Evolutionary conservation across 2,329 filamentous ascomycete species (phyloP).

Genomic region (Cladosporium sp.): DNA sequence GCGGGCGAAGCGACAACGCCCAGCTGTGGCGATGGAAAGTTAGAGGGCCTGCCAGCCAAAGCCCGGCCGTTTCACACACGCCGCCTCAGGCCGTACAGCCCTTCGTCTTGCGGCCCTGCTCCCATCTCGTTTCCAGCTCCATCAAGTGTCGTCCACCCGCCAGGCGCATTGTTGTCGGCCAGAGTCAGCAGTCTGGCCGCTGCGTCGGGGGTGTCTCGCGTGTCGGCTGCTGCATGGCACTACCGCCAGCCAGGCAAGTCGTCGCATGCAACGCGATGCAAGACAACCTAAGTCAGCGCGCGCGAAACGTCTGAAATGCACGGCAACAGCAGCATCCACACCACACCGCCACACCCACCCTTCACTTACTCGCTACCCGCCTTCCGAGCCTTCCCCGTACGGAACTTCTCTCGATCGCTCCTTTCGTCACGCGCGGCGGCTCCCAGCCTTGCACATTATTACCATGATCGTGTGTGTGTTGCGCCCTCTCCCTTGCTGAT

Average conservation of each 20-base stretch:
- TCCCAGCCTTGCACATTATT: slow-evolving; percentile 6
- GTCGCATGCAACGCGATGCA: slow-evolving; percentile 7
- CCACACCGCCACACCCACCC: slow-evolving; percentile 11
- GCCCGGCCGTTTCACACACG: neutral
- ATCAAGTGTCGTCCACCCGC: too few relatives aligned
- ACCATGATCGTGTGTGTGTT: too few relatives aligned
- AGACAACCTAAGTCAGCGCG: neutral
- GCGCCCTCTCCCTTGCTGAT: slow-evolving; percentile 1
- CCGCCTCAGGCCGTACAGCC: neutral
- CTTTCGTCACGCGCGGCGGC: slow-evolving; percentile 4
- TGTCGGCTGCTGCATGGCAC: neutral
- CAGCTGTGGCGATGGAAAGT: neutral
- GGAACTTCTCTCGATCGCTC: neutral
- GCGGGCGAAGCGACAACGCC: neutral
- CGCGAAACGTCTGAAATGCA: neutral
- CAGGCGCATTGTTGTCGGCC: too few relatives aligned
- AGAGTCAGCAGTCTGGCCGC: neutral
- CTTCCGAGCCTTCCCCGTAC: slow-evolving; percentile 5
- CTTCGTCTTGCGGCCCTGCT: neutral
- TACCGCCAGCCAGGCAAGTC: neutral
- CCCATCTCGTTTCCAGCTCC: neutral
- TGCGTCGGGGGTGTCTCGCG: neutral
- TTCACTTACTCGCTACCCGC: slow-evolving; percentile 12
- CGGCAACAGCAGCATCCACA: neutral
- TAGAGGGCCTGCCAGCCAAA: neutral